Evolutionary conservation across 176 grass and related monocot species (phyloP).

Genomic region (Musa itinerans): DNA sequence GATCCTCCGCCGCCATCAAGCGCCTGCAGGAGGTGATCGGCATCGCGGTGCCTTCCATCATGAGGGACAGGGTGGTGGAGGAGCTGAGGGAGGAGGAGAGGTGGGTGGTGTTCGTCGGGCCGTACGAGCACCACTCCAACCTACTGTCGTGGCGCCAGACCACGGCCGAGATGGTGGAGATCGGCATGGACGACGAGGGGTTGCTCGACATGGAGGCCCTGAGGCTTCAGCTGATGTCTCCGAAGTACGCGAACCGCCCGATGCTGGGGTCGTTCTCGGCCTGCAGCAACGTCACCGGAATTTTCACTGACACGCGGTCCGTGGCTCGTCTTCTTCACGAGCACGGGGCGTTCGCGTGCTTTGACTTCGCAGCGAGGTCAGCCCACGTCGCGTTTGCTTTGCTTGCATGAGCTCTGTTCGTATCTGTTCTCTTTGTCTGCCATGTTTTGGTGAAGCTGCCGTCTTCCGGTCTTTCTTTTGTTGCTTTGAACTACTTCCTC

Average conservation of each 20-base stretch:
- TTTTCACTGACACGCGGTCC: conserved; percentile 39
- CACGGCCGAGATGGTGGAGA: conserved; percentile 56
- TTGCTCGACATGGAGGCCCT: conserved; percentile 44
- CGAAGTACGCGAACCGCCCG: conserved; percentile 28
- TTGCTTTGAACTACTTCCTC: too few species aligned
- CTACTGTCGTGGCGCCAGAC: conserved; percentile 67
- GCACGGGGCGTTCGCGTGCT: conserved; percentile 71
- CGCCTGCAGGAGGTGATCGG: conserved; percentile 68
- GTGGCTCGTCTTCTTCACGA: conserved; percentile 52
- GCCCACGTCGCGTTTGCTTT: too few species aligned
- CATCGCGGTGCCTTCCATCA: conserved; percentile 21
- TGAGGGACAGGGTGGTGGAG: conserved; percentile 1
- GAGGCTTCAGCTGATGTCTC: conserved; percentile 16
- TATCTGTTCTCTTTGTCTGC: too few species aligned
- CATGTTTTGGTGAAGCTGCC: too few species aligned
- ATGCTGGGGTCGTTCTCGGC: conserved; percentile 79
- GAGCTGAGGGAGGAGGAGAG: conserved; percentile 38
- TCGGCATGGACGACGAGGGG: conserved; percentile 33
- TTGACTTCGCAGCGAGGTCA: conserved; percentile 72
- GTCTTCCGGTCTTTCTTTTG: too few species aligned
- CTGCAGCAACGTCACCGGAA: conserved; percentile 74
- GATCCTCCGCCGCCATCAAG: conserved; percentile 58
- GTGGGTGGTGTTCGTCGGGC: conserved; percentile 73
- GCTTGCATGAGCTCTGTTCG: too few species aligned
- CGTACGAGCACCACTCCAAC: conserved; percentile 79